Conservation (phyloP, 345 rosid species). For the Populus euphratica region DNA sequence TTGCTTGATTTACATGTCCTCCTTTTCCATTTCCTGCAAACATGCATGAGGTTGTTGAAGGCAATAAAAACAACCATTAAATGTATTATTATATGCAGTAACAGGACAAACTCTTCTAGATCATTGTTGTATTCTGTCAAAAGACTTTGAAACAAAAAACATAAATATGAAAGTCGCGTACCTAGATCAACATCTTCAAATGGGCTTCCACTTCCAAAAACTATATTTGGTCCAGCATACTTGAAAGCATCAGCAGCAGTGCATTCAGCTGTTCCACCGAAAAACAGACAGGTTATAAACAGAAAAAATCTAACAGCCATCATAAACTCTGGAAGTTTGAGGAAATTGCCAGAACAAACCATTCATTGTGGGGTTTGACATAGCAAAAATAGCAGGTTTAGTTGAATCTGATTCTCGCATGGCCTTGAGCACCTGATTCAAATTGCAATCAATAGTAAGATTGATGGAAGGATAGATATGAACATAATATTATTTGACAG, state of each 20-base stretch:
- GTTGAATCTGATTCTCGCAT: slow-evolving; percentile 76
- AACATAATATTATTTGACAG: neutral
- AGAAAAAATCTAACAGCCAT: slow-evolving; percentile 14
- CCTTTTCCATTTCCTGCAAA: slow-evolving; percentile 76
- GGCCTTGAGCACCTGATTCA: slow-evolving; percentile 81
- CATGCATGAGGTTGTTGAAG: slow-evolving; percentile 5
- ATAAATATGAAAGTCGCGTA: slow-evolving; percentile 24
- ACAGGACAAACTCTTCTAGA: neutral
- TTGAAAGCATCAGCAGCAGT: slow-evolving; percentile 92
- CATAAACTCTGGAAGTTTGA: slow-evolving; percentile 5
- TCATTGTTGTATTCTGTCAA: neutral
- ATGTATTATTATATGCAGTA: neutral
- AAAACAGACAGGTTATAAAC: slow-evolving; percentile 16
- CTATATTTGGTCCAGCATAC: slow-evolving; percentile 85
- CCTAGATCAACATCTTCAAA: slow-evolving; percentile 81
- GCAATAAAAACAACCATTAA: neutral
- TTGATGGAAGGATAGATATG: neutral
- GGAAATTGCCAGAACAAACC: slow-evolving; percentile 43
- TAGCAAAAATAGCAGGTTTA: slow-evolving; percentile 93
- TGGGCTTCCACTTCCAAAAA: slow-evolving; percentile 98
- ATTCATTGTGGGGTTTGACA: slow-evolving; percentile 96
- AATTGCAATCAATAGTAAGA: slow-evolving; percentile 14
- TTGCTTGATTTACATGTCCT: slow-evolving; percentile 96
- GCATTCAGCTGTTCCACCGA: slow-evolving; percentile 73
- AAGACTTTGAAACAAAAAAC: slow-evolving; percentile 13